A percentile compares a stretch with the other conserved stretches of the same genome.
phyloP scores from a whole-genome alignment of 805 yeast genomes.

The Sugiyamaella valdiviana region DNA sequence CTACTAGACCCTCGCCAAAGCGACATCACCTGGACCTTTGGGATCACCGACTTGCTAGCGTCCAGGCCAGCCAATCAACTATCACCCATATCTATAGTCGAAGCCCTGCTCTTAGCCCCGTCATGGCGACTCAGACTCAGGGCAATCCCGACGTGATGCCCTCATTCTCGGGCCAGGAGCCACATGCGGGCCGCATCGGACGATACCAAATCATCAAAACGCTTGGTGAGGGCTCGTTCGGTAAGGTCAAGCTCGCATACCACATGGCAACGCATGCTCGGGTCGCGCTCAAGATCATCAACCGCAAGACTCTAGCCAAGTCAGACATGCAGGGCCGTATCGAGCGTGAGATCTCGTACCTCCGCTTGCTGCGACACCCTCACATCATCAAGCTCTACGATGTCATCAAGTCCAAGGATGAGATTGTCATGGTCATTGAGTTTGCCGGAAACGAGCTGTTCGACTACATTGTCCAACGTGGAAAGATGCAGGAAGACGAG shows the following conservation, averaged over 20 bases:
- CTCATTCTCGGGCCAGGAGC: slow-evolving; percentile 11
- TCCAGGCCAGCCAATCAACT: no score
- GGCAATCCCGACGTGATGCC: slow-evolving; percentile 20
- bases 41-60: no score
- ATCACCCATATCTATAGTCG: no score
- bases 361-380: slow-evolving; percentile 84
- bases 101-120: not conserved
- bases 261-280: slow-evolving; percentile 86
- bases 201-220: slow-evolving; percentile 90
- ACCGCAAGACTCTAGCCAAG: slow-evolving; percentile 85
- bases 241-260: slow-evolving; percentile 67
- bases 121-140: not conserved
- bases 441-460: slow-evolving; percentile 94
- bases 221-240: slow-evolving; percentile 93
- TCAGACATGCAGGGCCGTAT: slow-evolving; percentile 96
- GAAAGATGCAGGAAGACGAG: slow-evolving; percentile 85
- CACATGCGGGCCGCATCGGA: slow-evolving; percentile 52
- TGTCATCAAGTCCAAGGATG: slow-evolving; percentile 91
- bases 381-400: slow-evolving; percentile 94
- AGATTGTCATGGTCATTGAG: slow-evolving; percentile 95
- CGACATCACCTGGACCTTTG: no score
- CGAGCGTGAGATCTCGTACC: slow-evolving; percentile 87
- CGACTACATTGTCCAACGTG: slow-evolving; percentile 91
- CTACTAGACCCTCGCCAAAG: no score
- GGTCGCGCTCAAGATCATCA: slow-evolving; percentile 89